Evolutionary conservation across 371 early-diverging fungal species (phyloP), one percentile per base, ranked within the genome.

Genomic region (Circinella minor): DNA sequence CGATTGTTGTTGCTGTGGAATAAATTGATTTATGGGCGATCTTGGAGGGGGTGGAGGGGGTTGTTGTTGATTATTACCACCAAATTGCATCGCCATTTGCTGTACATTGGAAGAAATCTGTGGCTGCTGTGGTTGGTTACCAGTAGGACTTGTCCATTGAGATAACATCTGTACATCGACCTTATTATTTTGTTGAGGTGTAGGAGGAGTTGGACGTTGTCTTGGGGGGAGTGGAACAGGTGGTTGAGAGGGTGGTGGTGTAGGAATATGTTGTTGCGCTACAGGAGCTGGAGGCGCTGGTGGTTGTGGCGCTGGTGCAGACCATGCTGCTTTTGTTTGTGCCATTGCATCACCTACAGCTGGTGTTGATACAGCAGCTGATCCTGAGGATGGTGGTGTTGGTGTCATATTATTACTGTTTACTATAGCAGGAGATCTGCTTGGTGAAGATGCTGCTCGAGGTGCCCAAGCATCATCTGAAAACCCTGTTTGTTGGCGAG

Each of bases 381-480:
- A 27, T 27, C 27, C 27, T 43, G 43, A 11, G 6, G 43, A 11
- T 43, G 43, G 43, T 11, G 43, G 43, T 43, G 43, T 11, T 43
- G 43, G 11, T 1, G 43, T 11, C 6, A 11, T 6, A 43, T 6
- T 11, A 6, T 9, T 11, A 11, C 0, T 3, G 3, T 51, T 51
- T 14, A 15, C 51, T 5, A 51, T n/a, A 51, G 51, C 61, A 51
- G 71, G 55, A 38, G 65, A 37, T 18, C 36, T 55, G 7, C n/a
- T 64, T 0, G 69, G 61, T 36, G 75, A 70, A 62, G 73, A 63
- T 10, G 71, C n/a, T n/a, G 77, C 74, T 15, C 86, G 79, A 17
- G 86, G 83, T 13, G 80, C 57, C 88, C 74, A 86, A 63, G 74
- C 85, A 74, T 88, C 88, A 71, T 88, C 88, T 11, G 86, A 85